These are phyloP conservation scores for Venturiaceae sp. DNA, from an alignment of 2,329 filamentous ascomycete species.

Conservation along the genomic window DNA sequence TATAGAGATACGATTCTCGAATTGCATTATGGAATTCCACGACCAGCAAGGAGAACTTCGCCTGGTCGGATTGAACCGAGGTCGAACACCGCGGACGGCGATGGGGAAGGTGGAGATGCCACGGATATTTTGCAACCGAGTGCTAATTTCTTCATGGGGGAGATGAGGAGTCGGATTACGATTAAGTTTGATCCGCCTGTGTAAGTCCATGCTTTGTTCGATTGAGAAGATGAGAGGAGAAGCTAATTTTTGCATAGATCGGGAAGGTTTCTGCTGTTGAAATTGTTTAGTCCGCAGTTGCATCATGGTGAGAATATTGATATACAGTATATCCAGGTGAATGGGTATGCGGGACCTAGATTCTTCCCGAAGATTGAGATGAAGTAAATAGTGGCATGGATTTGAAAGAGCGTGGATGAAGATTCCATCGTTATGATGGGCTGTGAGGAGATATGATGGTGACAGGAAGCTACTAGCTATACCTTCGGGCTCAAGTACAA, in stretches of 20 bases:
- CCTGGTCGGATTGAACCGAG: conserved; percentile 25
- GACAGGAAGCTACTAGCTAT: too few species aligned
- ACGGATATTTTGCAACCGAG: conserved; percentile 52
- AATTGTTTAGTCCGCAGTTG: conserved; percentile 75
- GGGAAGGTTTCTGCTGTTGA: conserved; percentile 74
- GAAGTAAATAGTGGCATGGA: conserved; percentile 4
- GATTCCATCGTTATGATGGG: too few species aligned
- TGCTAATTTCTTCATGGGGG: conserved; percentile 75
- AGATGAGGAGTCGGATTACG: conserved; percentile 73
- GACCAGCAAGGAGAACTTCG: conserved; percentile 17
- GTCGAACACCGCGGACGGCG: conserved; percentile 8
- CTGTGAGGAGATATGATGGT: too few species aligned
- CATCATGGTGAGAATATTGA: conserved; percentile 65
- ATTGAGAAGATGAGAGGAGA: neutral
- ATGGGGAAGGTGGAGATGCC: conserved; percentile 11
- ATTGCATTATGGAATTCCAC: conserved; percentile 6
- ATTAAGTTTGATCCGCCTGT: conserved; percentile 78
- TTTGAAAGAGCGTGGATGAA: too few species aligned
- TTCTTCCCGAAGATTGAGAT: conserved; percentile 54
- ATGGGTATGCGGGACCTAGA: conserved; percentile 76
- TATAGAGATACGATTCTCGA: conserved; percentile 1
- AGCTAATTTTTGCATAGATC: conserved; percentile 36
- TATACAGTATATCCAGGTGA: conserved; percentile 74
- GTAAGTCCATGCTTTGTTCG: conserved; percentile 24
- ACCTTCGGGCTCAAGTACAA: too few species aligned